phyloP scores from a whole-genome alignment of 2,329 filamentous ascomycete species.

The Neoscytalidium dimidiatum region DNA sequence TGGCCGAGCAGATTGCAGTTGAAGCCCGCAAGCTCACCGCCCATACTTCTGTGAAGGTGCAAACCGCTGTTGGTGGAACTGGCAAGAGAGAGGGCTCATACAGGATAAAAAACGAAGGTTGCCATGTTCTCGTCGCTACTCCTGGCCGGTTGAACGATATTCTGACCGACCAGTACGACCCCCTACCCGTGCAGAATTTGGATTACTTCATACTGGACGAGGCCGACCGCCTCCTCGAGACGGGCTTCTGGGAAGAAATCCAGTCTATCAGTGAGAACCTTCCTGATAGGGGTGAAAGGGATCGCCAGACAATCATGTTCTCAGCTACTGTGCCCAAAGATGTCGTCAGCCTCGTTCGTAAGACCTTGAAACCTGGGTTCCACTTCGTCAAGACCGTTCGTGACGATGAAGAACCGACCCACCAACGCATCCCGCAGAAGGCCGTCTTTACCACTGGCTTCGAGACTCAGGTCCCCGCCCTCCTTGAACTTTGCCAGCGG shows the following conservation, averaged over 20 bases:
- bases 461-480: slow-evolving; percentile 73
- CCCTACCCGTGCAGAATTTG: slow-evolving; percentile 65
- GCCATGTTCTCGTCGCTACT: slow-evolving; percentile 87
- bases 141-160: slow-evolving; percentile 86
- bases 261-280: slow-evolving; percentile 53
- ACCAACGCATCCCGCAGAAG: slow-evolving; percentile 80
- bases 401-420: slow-evolving; percentile 80
- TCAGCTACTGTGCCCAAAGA: slow-evolving; percentile 88
- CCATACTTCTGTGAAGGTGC: slow-evolving; percentile 67
- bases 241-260: slow-evolving; percentile 54
- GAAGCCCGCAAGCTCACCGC: slow-evolving; percentile 71
- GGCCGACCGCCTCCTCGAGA: slow-evolving; percentile 67
- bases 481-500: slow-evolving; percentile 73
- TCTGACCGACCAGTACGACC: slow-evolving; percentile 64
- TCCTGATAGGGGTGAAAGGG: slow-evolving; percentile 62
- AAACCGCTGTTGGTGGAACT: slow-evolving; percentile 89
- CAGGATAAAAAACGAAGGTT: slow-evolving; percentile 71
- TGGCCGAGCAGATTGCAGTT: slow-evolving; percentile 64
- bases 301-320: slow-evolving; percentile 90
- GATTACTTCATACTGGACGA: slow-evolving; percentile 65
- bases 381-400: slow-evolving; percentile 88
- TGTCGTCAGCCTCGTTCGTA: slow-evolving; percentile 76
- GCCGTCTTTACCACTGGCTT: slow-evolving; percentile 67
- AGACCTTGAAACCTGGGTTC: slow-evolving; percentile 79
- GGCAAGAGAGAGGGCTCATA: slow-evolving; percentile 69